Evolutionary conservation across 129 eudicot species (phyloP).

Genomic region (Chrysanthemum lavandulifolium): DNA sequence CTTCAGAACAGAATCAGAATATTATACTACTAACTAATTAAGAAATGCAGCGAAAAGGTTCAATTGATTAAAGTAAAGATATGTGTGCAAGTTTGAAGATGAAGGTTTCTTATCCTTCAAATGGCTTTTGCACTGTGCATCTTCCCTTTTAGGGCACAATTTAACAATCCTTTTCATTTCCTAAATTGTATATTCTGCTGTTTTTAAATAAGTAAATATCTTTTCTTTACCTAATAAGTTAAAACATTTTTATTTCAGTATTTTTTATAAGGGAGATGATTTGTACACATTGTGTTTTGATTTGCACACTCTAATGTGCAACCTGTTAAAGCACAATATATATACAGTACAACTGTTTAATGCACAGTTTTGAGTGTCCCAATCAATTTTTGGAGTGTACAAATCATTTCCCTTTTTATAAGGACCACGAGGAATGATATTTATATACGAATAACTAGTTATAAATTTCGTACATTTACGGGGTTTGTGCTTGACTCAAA

Average conservation of each 20-base stretch:
- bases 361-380: too few relatives aligned
- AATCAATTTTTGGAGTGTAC: too few relatives aligned
- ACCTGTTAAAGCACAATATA: too few relatives aligned
- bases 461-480: too few relatives aligned
- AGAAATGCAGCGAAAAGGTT: neutral
- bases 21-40: constrained; percentile 3
- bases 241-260: neutral
- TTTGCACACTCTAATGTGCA: too few relatives aligned
- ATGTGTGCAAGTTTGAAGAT: constrained; percentile 9
- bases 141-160: constrained; percentile 30
- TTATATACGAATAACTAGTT: too few relatives aligned
- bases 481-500: too few relatives aligned
- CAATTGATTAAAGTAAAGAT: constrained; percentile 6
- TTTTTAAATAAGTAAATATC: neutral
- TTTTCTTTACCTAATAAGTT: neutral
- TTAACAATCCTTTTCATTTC: neutral
- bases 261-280: neutral
- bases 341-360: too few relatives aligned
- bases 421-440: neutral
- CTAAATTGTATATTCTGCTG: neutral
- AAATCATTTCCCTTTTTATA: neutral
- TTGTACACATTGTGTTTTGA: too few relatives aligned
- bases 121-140: constrained; percentile 23
- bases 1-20: constrained; percentile 15
- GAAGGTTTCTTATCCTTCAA: neutral